Evolutionary conservation across 805 yeast genomes (phyloP).

Genomic region (Wickerhamiella qilinensis): DNA sequence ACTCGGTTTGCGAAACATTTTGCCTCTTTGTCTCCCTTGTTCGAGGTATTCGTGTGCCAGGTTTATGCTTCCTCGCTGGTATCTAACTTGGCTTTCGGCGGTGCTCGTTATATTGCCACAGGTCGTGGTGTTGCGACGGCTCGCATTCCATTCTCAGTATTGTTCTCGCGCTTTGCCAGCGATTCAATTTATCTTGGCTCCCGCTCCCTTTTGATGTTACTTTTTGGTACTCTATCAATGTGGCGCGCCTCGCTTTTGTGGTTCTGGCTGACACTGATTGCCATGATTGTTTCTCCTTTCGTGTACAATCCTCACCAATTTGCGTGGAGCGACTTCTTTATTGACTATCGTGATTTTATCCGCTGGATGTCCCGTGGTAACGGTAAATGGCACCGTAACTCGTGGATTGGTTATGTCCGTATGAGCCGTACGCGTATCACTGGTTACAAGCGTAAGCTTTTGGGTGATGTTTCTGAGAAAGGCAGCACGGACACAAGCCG

Average conservation of each 20-base stretch:
- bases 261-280: conserved; percentile 91
- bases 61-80: conserved; percentile 68
- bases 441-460: conserved; percentile 67
- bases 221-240: conserved; percentile 65
- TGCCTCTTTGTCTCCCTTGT: conserved; percentile 69
- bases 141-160: conserved; percentile 50
- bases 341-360: conserved; percentile 88
- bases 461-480: conserved; percentile 53
- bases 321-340: conserved; percentile 87
- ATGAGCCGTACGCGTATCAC: conserved; percentile 75
- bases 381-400: conserved; percentile 42
- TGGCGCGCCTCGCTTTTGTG: conserved; percentile 92
- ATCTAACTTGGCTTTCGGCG: conserved; percentile 72
- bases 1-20: conserved; percentile 61
- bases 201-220: conserved; percentile 45
- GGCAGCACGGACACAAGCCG: conserved; percentile 50
- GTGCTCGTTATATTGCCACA: conserved; percentile 81
- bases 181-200: conserved; percentile 69
- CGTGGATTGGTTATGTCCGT: conserved; percentile 70
- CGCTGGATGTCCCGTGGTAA: conserved; percentile 79
- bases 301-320: conserved; percentile 96
- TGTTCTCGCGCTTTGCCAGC: conserved; percentile 63
- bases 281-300: conserved; percentile 84
- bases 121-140: conserved; percentile 91
- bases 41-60: conserved; percentile 92